These are phyloP conservation scores for Fomitiporia mediterranea DNA, from an alignment of 1,284 basidiomycete genomes.

Conservation along the genomic window DNA sequence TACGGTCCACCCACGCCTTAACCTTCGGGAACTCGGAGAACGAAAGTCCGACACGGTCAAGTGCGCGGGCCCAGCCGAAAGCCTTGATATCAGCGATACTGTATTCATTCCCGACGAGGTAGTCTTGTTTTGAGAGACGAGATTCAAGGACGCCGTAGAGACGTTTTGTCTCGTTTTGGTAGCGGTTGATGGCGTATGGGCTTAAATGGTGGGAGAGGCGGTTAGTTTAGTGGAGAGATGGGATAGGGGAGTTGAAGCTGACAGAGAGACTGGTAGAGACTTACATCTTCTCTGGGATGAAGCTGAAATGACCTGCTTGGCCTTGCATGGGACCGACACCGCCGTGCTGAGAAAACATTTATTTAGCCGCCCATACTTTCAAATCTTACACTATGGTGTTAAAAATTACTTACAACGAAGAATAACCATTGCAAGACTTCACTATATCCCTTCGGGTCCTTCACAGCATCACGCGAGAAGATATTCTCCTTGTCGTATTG, in stretches of 20 bases:
- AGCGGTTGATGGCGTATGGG: conserved; percentile 34
- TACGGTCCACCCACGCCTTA: conserved; percentile 42
- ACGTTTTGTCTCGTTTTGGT: conserved; percentile 72
- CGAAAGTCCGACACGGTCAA: conserved; percentile 45
- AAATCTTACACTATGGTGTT: background rate
- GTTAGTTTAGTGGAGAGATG: background rate
- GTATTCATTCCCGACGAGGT: conserved; percentile 69
- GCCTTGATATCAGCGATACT: conserved; percentile 64
- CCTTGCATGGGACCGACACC: conserved; percentile 76
- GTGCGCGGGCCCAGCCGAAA: conserved; percentile 48
- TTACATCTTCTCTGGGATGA: conserved; percentile 56
- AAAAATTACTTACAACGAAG: conserved; percentile 38
- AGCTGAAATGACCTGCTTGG: conserved; percentile 60
- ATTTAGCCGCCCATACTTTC: background rate
- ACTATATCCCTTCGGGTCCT: conserved; percentile 38
- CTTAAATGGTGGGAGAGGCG: background rate
- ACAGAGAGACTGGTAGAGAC: conserved; percentile 58
- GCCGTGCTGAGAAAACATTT: conserved; percentile 42
- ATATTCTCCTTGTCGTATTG: conserved; percentile 45
- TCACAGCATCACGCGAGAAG: conserved; percentile 41
- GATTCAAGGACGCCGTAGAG: conserved; percentile 74
- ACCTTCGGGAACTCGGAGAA: conserved; percentile 55
- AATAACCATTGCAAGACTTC: conserved; percentile 78
- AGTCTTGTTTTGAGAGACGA: conserved; percentile 59
- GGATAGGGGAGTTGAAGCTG: conserved; percentile 31